Evolutionary conservation across 2,329 filamentous ascomycete species (phyloP).

Genomic region (Aspergillus novofumigatus): DNA sequence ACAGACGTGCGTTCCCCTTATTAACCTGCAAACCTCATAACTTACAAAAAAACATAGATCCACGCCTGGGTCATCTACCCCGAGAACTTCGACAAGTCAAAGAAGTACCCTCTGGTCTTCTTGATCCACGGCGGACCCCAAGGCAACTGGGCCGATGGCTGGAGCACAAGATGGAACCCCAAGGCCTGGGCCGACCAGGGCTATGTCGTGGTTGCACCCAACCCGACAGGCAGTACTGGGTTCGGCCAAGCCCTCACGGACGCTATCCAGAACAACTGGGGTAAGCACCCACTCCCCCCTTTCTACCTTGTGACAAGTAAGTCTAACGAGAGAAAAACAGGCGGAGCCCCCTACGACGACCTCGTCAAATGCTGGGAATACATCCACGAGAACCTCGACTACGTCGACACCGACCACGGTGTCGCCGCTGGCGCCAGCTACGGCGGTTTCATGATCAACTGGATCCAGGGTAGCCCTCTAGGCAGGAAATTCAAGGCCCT

Average conservation of each 20-base stretch:
- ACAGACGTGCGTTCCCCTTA: conserved; percentile 25
- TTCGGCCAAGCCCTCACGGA: conserved; percentile 76
- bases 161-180: conserved; percentile 82
- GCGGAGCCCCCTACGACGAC: conserved; percentile 66
- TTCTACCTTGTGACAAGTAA: neutral
- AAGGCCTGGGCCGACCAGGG: conserved; percentile 84
- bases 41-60: conserved; percentile 23
- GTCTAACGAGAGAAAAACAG: conserved; percentile 9
- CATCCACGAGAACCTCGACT: conserved; percentile 45
- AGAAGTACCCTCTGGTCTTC: conserved; percentile 75
- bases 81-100: conserved; percentile 59
- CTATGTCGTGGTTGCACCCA: conserved; percentile 76
- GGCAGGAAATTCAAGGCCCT: conserved; percentile 83
- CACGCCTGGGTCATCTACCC: conserved; percentile 42
- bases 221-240: conserved; percentile 77
- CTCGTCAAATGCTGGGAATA: conserved; percentile 74
- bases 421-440: conserved; percentile 41
- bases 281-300: conserved; percentile 30
- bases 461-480: conserved; percentile 83
- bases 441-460: conserved; percentile 56
- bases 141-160: conserved; percentile 68
- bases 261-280: conserved; percentile 77
- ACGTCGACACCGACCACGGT: conserved; percentile 36
- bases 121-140: conserved; percentile 82
- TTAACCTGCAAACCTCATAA: neutral